These are phyloP conservation scores for Hordeum marinum DNA, from an alignment of 176 grass and related monocot species.

Conservation along the genomic window DNA sequence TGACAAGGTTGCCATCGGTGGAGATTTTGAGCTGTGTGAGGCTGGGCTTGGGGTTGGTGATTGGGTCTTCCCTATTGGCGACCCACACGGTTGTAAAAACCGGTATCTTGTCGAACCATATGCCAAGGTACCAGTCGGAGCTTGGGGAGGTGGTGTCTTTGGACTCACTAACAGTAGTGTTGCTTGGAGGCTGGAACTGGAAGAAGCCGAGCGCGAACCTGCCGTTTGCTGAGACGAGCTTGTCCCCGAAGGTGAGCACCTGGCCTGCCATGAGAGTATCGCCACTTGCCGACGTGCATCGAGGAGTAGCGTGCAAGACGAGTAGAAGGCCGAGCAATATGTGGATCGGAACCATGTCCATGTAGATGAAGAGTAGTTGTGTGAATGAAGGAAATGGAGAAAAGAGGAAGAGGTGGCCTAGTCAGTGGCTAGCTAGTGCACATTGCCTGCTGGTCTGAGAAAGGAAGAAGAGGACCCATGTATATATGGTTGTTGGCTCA, in stretches of 20 bases:
- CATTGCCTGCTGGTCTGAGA: background rate
- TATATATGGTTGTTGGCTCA: background rate
- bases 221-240: constrained; percentile 31
- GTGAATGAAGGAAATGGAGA: background rate
- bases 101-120: background rate
- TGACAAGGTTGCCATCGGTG: constrained; percentile 21
- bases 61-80: background rate
- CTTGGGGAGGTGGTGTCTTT: background rate
- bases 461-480: background rate
- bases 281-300: background rate
- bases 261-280: constrained; percentile 9
- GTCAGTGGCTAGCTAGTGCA: background rate
- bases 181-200: background rate
- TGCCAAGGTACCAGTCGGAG: background rate
- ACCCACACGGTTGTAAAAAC: background rate
- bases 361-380: background rate
- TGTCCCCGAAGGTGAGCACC: constrained; percentile 21
- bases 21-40: constrained; percentile 24
- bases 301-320: background rate
- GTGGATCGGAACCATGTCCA: background rate
- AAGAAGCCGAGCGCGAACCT: constrained; percentile 58
- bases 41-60: background rate
- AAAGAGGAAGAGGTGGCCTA: background rate
- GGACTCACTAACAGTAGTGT: background rate
- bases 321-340: background rate